Base-by-base conservation (phyloP, 495 filamentous ascomycete genomes). In the Aspergillus sclerotioniger region DNA sequence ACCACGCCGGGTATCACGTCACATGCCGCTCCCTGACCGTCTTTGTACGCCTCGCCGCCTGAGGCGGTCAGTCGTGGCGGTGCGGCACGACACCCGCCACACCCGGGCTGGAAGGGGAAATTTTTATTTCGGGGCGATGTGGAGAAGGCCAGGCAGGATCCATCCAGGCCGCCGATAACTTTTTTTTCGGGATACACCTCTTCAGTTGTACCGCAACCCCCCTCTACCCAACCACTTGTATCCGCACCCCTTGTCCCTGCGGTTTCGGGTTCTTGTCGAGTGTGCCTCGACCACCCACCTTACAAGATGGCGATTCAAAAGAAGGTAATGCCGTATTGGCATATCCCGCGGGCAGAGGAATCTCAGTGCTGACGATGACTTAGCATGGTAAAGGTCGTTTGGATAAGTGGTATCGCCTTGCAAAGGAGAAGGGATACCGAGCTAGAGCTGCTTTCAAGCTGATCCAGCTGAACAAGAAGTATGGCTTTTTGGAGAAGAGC, bases 381-480 rank as follows among this genome's bases (percentile, higher is more conserved):
- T 41, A 88, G 84, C 89, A 96, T 75, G 94, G 92, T 79, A 99
- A 99, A 82, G 94, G 94, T 72, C 93, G 94, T 82, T 85, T 98
- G 58, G 94, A 98, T 80, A 97, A 98, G 78, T 98, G 92, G 91
- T 90, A 90, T 76, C 89, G 89, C 65, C 83, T 99, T 60, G 95
- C 94, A 58, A 98, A 98, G 72, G 94, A 99, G 72, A 98, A 98
- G 76, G 94, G 95, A 52, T 99, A 99, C 76, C 80, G 94, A 63
- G 95, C 94, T 41, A 83, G 94, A 76, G 92, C 94, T 63, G 94
- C 94, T 8, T 99, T 99, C 85, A 99, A 99, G 79, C 73, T 99
- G 62, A 92, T 99, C 55, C 94, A 99, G 71, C 80, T 99, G 64
- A 99, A 99, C 78, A 96, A 96, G 76, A 98, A 96, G 67, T 98